Conservation (phyloP, 352 stramenopile genomes). For the Globisporangium canariense region DNA sequence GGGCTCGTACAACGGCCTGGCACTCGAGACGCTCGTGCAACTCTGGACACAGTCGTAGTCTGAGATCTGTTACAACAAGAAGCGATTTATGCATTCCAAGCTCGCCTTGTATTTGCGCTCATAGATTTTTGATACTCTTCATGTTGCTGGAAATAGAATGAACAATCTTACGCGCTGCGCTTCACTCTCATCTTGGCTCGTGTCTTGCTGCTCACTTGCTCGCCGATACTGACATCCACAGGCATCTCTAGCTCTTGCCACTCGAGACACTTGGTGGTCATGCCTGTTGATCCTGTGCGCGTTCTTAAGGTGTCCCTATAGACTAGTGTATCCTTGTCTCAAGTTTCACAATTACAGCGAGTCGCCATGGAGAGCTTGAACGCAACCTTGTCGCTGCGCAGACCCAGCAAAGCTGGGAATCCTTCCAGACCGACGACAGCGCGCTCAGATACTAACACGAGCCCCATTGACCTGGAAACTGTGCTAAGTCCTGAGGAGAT, state of each 20-base stretch:
- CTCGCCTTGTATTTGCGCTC: not conserved
- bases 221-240: not conserved
- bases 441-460: conserved; percentile 14
- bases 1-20: conserved; percentile 74
- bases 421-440: not conserved
- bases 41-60: conserved; percentile 22
- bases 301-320: not conserved
- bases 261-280: not conserved
- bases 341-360: not conserved
- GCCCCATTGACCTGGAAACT: conserved; percentile 25
- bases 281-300: not conserved
- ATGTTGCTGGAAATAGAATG: conserved; percentile 3
- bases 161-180: not conserved
- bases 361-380: conserved; percentile 4
- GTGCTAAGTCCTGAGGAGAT: conserved; percentile 55
- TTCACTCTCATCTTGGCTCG: not conserved
- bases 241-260: not conserved
- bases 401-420: not conserved
- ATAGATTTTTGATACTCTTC: not conserved
- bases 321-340: not conserved
- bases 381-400: not conserved
- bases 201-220: not conserved
- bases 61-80: not conserved
- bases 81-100: not conserved
- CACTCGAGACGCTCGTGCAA: conserved; percentile 63